phyloP scores from a whole-genome alignment of 2,329 filamentous ascomycete species.

The Diaporthe destruens region DNA sequence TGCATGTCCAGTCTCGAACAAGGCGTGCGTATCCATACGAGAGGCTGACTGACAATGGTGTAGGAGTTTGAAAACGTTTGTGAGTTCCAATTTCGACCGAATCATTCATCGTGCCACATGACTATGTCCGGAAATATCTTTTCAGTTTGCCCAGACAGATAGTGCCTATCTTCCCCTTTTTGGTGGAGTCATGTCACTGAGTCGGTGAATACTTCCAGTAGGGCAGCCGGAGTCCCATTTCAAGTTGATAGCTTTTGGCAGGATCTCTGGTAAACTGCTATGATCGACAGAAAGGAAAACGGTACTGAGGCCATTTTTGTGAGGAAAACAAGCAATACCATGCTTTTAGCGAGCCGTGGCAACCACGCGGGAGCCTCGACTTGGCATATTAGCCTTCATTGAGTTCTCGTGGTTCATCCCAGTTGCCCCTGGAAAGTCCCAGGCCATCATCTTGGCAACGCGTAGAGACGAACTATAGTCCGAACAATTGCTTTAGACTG shows the following conservation, averaged over 20 bases:
- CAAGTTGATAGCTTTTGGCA: not conserved
- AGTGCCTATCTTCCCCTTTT: not conserved
- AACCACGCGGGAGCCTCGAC: not conserved
- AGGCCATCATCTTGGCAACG: not conserved
- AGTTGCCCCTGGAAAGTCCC: not conserved
- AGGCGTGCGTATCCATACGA: not conserved
- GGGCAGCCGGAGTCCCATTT: too few relatives aligned
- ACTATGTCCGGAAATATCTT: not conserved
- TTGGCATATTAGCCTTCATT: not conserved
- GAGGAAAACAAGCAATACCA: slow-evolving; percentile 4
- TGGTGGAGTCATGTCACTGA: not conserved
- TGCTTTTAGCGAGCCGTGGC: slow-evolving; percentile 15
- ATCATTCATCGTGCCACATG: not conserved
- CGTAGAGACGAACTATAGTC: not conserved
- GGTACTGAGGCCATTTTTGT: not conserved
- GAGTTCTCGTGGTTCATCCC: not conserved
- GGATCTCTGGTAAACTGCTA: not conserved
- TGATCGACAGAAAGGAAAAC: not conserved
- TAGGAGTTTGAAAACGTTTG: not conserved
- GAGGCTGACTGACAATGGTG: not conserved
- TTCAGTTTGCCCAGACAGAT: not conserved
- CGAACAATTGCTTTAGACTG: not conserved
- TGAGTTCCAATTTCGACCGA: slow-evolving; percentile 1
- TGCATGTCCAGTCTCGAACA: not conserved
- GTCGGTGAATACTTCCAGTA: not conserved